Conservation (phyloP, 768 basidiomycete genomes). For the Dacryopinax primogenitus region DNA sequence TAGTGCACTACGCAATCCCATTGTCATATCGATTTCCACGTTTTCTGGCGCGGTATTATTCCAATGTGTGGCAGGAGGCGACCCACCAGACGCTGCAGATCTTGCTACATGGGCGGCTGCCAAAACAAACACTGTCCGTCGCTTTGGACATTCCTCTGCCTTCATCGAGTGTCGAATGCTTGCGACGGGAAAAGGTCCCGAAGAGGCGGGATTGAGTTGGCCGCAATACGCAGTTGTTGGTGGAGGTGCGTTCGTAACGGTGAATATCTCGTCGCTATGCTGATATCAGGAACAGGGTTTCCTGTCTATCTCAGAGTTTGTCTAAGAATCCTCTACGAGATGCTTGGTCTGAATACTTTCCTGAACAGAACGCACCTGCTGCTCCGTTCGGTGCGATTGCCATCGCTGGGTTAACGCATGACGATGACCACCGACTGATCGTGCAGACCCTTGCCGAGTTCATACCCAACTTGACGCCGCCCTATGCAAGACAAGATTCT, state of each 20-base stretch:
- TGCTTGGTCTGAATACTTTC: background rate
- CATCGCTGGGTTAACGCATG: background rate
- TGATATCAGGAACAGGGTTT: background rate
- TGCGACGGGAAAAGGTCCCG: background rate
- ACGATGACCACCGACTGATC: background rate
- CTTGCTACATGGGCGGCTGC: background rate
- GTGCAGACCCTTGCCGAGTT: background rate
- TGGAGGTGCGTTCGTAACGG: background rate
- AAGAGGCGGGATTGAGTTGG: background rate
- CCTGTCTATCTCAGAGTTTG: background rate
- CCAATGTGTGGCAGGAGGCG: background rate
- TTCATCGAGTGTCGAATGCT: background rate
- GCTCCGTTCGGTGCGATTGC: background rate
- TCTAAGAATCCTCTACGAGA: background rate
- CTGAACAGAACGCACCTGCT: background rate
- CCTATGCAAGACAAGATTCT: background rate
- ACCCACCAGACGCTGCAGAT: conserved; percentile 1
- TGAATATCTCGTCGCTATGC: background rate
- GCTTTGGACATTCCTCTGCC: conserved; percentile 1
- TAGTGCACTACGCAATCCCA: background rate
- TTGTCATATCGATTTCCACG: background rate
- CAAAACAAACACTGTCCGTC: background rate
- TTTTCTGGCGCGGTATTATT: background rate
- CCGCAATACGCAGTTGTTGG: background rate
- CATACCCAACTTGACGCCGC: background rate